Percentiles rank a stretch among this genome's conserved stretches.
Conservation (phyloP, 1,284 basidiomycete species). For the Hypsizygus ulmarius region DNA sequence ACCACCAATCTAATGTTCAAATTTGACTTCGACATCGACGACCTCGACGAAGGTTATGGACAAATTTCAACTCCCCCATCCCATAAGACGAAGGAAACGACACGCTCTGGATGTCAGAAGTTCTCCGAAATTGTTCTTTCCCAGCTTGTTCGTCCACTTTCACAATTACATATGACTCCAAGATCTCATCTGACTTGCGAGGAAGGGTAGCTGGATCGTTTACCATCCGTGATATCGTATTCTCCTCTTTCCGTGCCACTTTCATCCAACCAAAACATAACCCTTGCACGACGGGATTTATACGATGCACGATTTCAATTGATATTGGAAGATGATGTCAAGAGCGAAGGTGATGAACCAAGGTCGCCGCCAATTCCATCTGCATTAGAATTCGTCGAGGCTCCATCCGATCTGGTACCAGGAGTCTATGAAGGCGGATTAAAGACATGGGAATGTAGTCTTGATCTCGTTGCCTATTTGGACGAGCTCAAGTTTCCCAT, state of each 20-base stretch:
- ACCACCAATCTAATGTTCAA: constrained; percentile 47
- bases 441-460: constrained; percentile 97
- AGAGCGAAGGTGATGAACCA: constrained; percentile 7
- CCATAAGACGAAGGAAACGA: constrained; percentile 6
- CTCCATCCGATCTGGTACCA: constrained; percentile 88
- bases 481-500: constrained; percentile 29
- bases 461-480: constrained; percentile 76
- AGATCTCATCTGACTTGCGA: constrained; percentile 11
- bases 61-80: neutral
- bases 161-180: neutral
- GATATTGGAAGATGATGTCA: constrained; percentile 50
- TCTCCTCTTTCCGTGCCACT: constrained; percentile 51
- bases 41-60: constrained; percentile 28
- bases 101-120: constrained; percentile 9
- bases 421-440: constrained; percentile 94
- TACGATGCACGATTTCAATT: constrained; percentile 95
- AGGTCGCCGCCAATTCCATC: neutral
- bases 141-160: constrained; percentile 32
- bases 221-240: constrained; percentile 60
- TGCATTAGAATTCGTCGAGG: constrained; percentile 64
- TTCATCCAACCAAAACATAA: constrained; percentile 31
- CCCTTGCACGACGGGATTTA: constrained; percentile 77
- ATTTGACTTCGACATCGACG: constrained; percentile 53
- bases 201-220: constrained; percentile 44
- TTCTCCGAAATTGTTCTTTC: constrained; percentile 30